Evolutionary conservation across 495 filamentous ascomycete genomes (phyloP).

Genomic region (Talaromyces stipitatus): DNA sequence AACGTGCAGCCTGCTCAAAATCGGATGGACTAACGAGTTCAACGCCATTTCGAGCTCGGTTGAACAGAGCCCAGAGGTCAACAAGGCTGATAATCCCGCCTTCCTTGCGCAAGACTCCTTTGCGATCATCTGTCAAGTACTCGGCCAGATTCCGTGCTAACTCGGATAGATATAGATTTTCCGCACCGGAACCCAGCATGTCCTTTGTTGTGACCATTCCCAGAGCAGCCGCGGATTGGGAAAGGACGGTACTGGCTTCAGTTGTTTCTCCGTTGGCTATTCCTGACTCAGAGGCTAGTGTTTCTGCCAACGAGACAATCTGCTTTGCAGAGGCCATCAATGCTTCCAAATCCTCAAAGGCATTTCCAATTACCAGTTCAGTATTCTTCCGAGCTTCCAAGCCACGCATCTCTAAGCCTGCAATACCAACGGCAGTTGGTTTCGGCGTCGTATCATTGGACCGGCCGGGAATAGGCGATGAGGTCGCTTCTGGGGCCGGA

Average conservation of each 20-base stretch:
- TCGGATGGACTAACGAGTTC: constrained; percentile 89
- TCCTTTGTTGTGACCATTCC: constrained; percentile 92
- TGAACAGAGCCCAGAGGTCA: constrained; percentile 95
- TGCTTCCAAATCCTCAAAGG: constrained; percentile 94
- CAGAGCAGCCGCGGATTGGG: constrained; percentile 75
- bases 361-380: constrained; percentile 82
- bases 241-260: constrained; percentile 67
- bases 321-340: constrained; percentile 97
- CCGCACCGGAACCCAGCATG: constrained; percentile 58
- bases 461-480: constrained; percentile 15
- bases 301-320: constrained; percentile 87
- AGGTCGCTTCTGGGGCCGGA: constrained; percentile 4
- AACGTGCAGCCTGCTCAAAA: constrained; percentile 76
- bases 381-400: constrained; percentile 82
- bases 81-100: constrained; percentile 93
- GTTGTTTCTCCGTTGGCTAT: constrained; percentile 45
- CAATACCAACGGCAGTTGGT: constrained; percentile 74
- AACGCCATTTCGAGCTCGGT: constrained; percentile 88
- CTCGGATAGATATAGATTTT: constrained; percentile 62
- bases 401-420: constrained; percentile 79
- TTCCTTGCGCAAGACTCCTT: constrained; percentile 71
- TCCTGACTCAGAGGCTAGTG: constrained; percentile 64
- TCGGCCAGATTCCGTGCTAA: constrained; percentile 86
- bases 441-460: constrained; percentile 19
- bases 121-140: constrained; percentile 83